Base-by-base conservation (phyloP, 805 yeast genomes). In the Saturnispora ahearnii region DNA sequence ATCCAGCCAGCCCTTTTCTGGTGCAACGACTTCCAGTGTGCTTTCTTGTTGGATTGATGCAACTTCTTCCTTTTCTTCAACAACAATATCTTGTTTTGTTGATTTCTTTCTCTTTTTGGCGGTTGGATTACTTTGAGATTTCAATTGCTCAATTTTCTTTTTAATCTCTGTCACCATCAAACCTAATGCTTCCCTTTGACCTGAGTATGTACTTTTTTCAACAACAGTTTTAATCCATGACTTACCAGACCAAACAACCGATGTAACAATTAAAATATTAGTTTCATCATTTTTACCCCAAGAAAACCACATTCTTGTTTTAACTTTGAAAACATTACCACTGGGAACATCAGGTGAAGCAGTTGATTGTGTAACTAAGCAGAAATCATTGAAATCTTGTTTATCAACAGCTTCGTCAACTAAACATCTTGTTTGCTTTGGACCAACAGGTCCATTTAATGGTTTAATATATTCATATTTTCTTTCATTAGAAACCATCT, bases 331-430 rank as follows among this genome's bases (percentile, higher is more conserved):
- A 0, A 84, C 70, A 54, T 71, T 74, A 7, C 95, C 93, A 32
- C 85, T 79, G 0, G 95, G 95, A n/a, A 85, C 87, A 66, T 85
- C 93, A 0, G 93, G 95, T 0, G 88, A 82, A 45, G 73, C 75
- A 0, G 89, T 80, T 1, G 70, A 62, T 55, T 82, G 86, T 3
- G 74, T 70, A 2, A 81, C 77, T 30, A 71, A 68, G 22, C 80
- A 70, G 50, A 62, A 67, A 26, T 70, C 66, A 6, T 74, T 69
- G 18, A 76, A 69, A 57, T 84, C 81, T 49, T 61, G 68, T 41
- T 73, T 69, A 30, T 79, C 78, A 15, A 84, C 59, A 2, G 72
- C 72, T 59, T 86, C 95, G 4, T 73, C 70, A 44, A 85, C 81
- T 15, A 71, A 62, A 68, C 91, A 84, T 51, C 67, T 67, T 0